Base-by-base conservation (phyloP, 768 basidiomycete species). In the Hortiboletus campestris region DNA sequence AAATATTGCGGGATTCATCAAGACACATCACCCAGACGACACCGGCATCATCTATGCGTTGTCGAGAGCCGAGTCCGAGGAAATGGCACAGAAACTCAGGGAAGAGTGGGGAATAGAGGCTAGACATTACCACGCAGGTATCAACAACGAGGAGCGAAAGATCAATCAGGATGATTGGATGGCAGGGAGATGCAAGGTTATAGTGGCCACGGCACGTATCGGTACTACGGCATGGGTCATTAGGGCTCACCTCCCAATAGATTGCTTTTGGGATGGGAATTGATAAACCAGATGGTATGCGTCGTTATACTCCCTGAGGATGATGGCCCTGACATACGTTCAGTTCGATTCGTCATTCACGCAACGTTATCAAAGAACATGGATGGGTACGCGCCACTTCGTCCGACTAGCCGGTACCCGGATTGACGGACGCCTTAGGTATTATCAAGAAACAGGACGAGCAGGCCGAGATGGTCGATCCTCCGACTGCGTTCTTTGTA, bases 251-350 rank as follows among this genome's bases (percentile, higher is more conserved):
- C 3, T 16, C 57, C 49, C 38, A 22, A 34, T 64, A 94, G 93
- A 84, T 94, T 60, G 94, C 94, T 0, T 98, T 98, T 69, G 96
- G 96, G 12, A 98, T 98, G 94, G 95, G 96, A 1, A 91, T 96
- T 47, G 91, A 95, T 71, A 94, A 95, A 69, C 70, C 84, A 6
- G 82, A 91, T 63, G 89, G 88, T 88, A 68, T 58, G 75, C 10
- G 20, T 34, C 22, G 48, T 13, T 10, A 56, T 28, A 28, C 46
- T 29, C 12, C 19, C 11, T 9, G 41, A 3, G 13, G 8, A 39
- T 29, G 35, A 42, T 46, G 14, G 13, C 2, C 14, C 25, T 66
- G 35, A 62, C 38, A n/a, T 31, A 46, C 57, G 58, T 43, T 29
- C 42, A 93, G 94, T 96, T 8, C 89, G 94, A 59, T 96, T 86